A percentile compares a stretch with the other conserved stretches of the same genome.
Evolutionary conservation across 257 asterid species (phyloP).

Genomic region (Capsicum chinense): DNA sequence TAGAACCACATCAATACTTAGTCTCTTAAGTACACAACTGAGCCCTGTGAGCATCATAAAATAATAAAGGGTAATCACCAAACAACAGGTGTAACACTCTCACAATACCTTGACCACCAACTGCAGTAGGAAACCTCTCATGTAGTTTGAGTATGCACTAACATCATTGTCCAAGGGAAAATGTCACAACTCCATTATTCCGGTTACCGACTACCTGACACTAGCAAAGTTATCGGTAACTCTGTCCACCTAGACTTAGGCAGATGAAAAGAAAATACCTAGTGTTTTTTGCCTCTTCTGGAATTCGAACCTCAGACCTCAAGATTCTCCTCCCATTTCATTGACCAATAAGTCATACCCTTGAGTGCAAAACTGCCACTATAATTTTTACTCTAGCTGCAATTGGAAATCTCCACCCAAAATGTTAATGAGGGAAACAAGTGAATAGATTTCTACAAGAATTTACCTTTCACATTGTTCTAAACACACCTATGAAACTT

Average conservation of each 20-base stretch:
- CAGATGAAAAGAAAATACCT: not conserved
- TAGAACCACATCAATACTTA: too few relatives aligned
- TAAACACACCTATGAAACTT: not conserved
- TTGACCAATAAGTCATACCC: not conserved
- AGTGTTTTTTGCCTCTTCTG: not conserved
- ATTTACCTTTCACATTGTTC: too few relatives aligned
- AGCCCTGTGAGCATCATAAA: too few relatives aligned
- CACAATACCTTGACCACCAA: not conserved
- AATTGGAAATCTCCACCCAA: not conserved
- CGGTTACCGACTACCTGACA: not conserved
- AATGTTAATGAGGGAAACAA: not conserved
- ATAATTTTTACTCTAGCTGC: not conserved
- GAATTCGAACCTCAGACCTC: not conserved
- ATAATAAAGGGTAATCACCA: not conserved
- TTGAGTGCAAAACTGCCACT: not conserved
- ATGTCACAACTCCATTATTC: not conserved
- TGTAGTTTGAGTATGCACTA: not conserved
- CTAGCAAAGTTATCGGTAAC: not conserved
- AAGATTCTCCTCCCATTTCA: not conserved
- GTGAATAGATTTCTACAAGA: not conserved
- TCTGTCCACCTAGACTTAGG: not conserved
- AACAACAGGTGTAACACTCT: not conserved
- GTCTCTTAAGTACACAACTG: too few relatives aligned
- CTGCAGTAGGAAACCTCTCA: not conserved
- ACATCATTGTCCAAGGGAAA: not conserved